phyloP scores from a whole-genome alignment of 441 rosid species.

The Populus hybrid region DNA sequence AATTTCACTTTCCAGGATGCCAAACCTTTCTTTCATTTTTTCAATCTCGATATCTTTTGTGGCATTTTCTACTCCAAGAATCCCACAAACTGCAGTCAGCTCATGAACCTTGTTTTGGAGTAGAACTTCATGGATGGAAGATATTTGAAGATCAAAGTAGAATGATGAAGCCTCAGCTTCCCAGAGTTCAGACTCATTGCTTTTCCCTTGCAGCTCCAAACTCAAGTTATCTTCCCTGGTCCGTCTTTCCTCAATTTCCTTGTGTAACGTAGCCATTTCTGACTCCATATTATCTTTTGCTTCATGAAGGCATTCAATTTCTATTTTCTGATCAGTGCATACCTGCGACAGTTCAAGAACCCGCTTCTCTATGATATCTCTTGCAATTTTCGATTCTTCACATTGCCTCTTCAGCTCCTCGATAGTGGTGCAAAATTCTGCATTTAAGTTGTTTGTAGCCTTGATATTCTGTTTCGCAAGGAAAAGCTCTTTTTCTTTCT shows the following conservation, averaged over 20 bases:
- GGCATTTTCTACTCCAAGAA: constrained; percentile 40
- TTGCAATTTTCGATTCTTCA: constrained; percentile 43
- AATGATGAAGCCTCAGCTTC: constrained; percentile 53
- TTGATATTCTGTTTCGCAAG: constrained; percentile 65
- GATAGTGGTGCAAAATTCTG: constrained; percentile 46
- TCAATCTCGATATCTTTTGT: constrained; percentile 52
- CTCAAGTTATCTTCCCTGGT: constrained; percentile 45
- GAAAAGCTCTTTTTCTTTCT: constrained; percentile 50
- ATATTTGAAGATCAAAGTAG: constrained; percentile 55
- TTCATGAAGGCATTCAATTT: constrained; percentile 48
- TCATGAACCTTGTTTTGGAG: constrained; percentile 51
- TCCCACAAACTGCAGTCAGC: constrained; percentile 45
- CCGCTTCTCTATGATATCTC: constrained; percentile 41
- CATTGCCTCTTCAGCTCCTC: constrained; percentile 62
- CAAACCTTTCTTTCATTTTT: constrained; percentile 54
- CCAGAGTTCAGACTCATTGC: constrained; percentile 45
- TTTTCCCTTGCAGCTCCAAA: constrained; percentile 52
- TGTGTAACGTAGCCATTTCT: constrained; percentile 38
- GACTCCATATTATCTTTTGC: constrained; percentile 53
- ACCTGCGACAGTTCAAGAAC: constrained; percentile 41
- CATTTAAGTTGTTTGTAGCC: constrained; percentile 44
- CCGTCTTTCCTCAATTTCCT: constrained; percentile 57
- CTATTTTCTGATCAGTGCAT: constrained; percentile 43
- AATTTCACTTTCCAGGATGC: constrained; percentile 55
- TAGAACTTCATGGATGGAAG: constrained; percentile 50